Evolutionary conservation across 2,329 filamentous ascomycete species (phyloP).

Genomic region (Talaromyces sp.): DNA sequence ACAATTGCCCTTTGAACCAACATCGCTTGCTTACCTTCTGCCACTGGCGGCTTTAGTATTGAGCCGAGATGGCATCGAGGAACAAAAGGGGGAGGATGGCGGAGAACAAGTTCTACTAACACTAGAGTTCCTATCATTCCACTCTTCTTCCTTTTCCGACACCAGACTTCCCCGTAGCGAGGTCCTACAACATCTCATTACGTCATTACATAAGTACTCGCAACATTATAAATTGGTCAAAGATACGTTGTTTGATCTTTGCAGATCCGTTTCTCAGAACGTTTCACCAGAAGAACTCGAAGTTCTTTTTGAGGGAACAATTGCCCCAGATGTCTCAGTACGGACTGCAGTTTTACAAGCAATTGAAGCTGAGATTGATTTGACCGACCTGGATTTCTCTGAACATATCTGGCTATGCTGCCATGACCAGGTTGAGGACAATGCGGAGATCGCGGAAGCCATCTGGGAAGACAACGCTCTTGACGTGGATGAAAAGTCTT

Average conservation of each 20-base stretch:
- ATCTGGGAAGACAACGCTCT: slow-evolving; percentile 96
- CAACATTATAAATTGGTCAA: slow-evolving; percentile 95
- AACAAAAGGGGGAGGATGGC: slow-evolving; percentile 62
- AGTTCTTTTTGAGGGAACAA: slow-evolving; percentile 70
- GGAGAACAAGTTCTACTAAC: slow-evolving; percentile 88
- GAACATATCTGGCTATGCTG: slow-evolving; percentile 91
- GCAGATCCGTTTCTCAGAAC: slow-evolving; percentile 76
- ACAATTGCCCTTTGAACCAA: slow-evolving; percentile 85
- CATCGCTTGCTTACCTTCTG: slow-evolving; percentile 81
- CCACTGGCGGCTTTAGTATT: slow-evolving; percentile 77
- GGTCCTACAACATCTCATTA: slow-evolving; percentile 65
- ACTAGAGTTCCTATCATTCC: slow-evolving; percentile 81
- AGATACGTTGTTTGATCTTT: slow-evolving; percentile 83
- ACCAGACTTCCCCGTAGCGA: slow-evolving; percentile 69
- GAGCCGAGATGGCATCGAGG: slow-evolving; percentile 67
- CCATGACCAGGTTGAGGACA: slow-evolving; percentile 86
- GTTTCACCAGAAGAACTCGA: slow-evolving; percentile 67
- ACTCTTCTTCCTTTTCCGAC: slow-evolving; percentile 72
- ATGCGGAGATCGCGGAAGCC: slow-evolving; percentile 71
- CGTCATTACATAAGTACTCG: slow-evolving; percentile 79
- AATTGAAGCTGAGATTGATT: slow-evolving; percentile 84
- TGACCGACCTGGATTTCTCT: slow-evolving; percentile 79
- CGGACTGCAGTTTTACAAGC: slow-evolving; percentile 81
- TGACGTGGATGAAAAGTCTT: slow-evolving; percentile 59
- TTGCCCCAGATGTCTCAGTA: slow-evolving; percentile 73